Evolutionary conservation across 257 asterid species (phyloP), one percentile per base, ranked within the genome.

Genomic region (Solanum etuberosum): DNA sequence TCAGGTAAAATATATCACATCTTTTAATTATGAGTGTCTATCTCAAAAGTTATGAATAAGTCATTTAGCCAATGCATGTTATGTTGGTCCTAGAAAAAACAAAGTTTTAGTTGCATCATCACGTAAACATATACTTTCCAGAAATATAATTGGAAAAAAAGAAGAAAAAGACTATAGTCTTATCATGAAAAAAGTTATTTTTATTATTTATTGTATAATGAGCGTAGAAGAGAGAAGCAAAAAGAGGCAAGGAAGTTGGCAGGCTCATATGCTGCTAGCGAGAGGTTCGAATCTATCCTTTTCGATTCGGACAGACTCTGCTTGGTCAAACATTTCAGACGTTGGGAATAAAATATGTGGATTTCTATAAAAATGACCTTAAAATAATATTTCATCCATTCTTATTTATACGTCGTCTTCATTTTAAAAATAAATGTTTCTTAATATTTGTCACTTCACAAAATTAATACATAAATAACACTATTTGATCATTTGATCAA

Each of bases 261-360:
- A 78, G 65, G 27, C 61, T 54, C 57, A 48, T 48, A 5, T 48
- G 21, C 6, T 15, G 21, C 59, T 15, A 54, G 63, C 15, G 23
- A 35, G 88, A 63, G 80, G 80, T 27, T 38, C 74, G 11, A 46
- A 73, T 46, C 43, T 67, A 88, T 83, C 85, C 86, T 89, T 89
- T 87, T 84, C 92, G 89, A 63, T 87, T 87, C 84, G 57, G 93
- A 94, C 95, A 91, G 90, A 91, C 88, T 87, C 87, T 88, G 38
- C 88, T 90, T 90, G 93, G 96, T 93, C 97, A 94, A 94, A 92
- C 85, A 83, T 89, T 42, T 85, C 90, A 89, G 86, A 86, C 86
- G 89, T 9, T 63, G 63, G 71, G 68, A 87, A 88, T 87, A 89
- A 88, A 85, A 88, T 88, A 88, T 86, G 59, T 25, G 43, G 38